Evolutionary conservation across 192 early-diverging fungal species (phyloP), one percentile per base, ranked within the genome.

Genomic region (Backusella circina): DNA sequence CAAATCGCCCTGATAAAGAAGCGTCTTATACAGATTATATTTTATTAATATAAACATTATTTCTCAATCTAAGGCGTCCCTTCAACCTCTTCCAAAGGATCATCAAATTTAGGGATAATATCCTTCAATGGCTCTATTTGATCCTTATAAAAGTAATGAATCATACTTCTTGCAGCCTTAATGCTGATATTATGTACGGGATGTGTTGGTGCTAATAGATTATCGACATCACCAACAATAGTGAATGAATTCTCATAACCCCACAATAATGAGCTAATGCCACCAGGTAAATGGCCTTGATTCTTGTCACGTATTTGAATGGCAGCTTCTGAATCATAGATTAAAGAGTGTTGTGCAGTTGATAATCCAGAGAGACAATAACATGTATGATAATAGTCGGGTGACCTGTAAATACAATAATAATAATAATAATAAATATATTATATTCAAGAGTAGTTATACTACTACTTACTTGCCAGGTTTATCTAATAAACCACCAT

Each of bases 381-480:
- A 74, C 95, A 97, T 38, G 96, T 96, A 76, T 99, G 98, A 82
- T 99, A 99, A 54, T 90, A 91, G 76, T 99, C 98, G 0, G 93
- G 87, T 1, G 75, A 54, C 65, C 90, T 94, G 70, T 2, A 44
- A 50, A 44, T n/a, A n/a, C n/a, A n/a, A n/a, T n/a, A n/a, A n/a
- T n/a, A n/a, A n/a, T n/a, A n/a, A n/a, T n/a, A n/a, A n/a, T n/a
- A n/a, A n/a, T n/a, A n/a, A n/a, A n/a, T n/a, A n/a, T n/a, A n/a
- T n/a, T n/a, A n/a, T n/a, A n/a, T n/a, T n/a, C n/a, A n/a, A n/a
- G n/a, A n/a, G n/a, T n/a, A n/a, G n/a, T n/a, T n/a, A 30, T n/a
- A 3, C 3, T 61, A 1, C 9, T 1, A 71, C 84, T 73, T 84
- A 93, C 92, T 93, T 94, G 77, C 86, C 90, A 2, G 98, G 98